A percentile compares a stretch with the other conserved stretches of the same genome.
These are phyloP conservation scores for Dioszegia hungarica DNA, from an alignment of 768 basidiomycete genomes.

Conservation along the genomic window DNA sequence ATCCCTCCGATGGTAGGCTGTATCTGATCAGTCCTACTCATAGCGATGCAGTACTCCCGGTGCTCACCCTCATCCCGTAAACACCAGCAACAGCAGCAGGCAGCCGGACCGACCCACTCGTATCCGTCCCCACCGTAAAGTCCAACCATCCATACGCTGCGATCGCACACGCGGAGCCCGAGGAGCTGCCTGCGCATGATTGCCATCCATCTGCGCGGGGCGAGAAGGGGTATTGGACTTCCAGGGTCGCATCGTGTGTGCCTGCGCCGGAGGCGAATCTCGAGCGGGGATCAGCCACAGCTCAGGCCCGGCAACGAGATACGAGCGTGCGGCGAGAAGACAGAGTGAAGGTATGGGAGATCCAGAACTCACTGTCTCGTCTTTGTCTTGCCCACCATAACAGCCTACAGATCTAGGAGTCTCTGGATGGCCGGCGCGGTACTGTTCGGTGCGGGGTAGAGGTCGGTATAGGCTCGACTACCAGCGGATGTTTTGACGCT, in stretches of 20 bases:
- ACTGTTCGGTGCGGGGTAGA: slow-evolving; percentile 47
- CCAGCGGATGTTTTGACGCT: slow-evolving; percentile 50
- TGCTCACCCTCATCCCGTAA: slow-evolving; percentile 10
- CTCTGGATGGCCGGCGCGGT: slow-evolving; percentile 54
- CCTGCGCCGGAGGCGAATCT: background rate
- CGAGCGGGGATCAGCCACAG: background rate
- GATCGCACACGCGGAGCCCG: slow-evolving; percentile 28
- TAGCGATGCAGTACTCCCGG: background rate
- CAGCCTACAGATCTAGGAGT: slow-evolving; percentile 54
- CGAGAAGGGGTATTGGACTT: slow-evolving; percentile 28
- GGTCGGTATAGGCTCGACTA: slow-evolving; percentile 46
- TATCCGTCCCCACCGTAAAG: slow-evolving; percentile 38
- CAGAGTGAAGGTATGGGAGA: too few species aligned
- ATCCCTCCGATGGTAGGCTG: slow-evolving; percentile 29
- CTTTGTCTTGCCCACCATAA: slow-evolving; percentile 57
- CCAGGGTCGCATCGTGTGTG: slow-evolving; percentile 3
- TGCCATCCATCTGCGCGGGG: slow-evolving; percentile 41
- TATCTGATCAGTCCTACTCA: background rate
- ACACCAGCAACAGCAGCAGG: slow-evolving; percentile 8
- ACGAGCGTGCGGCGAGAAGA: too few species aligned
- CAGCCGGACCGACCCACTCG: slow-evolving; percentile 6
- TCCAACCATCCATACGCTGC: slow-evolving; percentile 45
- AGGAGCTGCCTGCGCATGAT: slow-evolving; percentile 24
- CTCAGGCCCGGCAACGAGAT: too few species aligned
- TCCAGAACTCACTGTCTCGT: slow-evolving; percentile 42